Evolutionary conservation across 2,329 filamentous ascomycete genomes (phyloP), one percentile per base, ranked within the genome.

Genomic region (Aspergillus felis): DNA sequence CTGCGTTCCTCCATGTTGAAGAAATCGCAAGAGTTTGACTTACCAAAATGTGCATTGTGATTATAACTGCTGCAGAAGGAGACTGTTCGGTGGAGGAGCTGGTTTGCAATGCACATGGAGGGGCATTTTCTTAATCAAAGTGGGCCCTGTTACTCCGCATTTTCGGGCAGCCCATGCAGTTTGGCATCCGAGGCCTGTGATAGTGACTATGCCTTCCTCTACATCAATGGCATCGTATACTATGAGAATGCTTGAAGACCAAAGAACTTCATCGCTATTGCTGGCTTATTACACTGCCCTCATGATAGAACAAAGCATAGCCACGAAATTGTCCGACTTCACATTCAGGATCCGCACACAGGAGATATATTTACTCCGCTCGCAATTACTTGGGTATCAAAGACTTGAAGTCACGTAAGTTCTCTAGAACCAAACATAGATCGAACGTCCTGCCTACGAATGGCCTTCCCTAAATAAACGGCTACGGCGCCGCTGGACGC

Each of bases 31-130:
- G 25, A 50, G 7, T 12, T 27, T 14, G 44, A 71, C 77, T 71
- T 71, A 82, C 80, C 59, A 82, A 71, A 56, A 82, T 80, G 72
- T 82, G 80, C 80, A 82, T 82, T 66, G 58, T 51, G 57, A 48
- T 48, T 20, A 4, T 25, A 49, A 32, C 24, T 27, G 41, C 17
- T 22, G 29, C 22, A 17, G 38, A 44, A 44, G 24, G 28, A 51
- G 22, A 25, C 1, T 25, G 53, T 52, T 52, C 59, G 59, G 47
- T 51, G 54, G 61, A 59, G 44, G 52, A 41, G 38, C 24, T 46
- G 47, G 29, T 46, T 50, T 32, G 46, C 25, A 25, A 25, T 25
- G 25, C 35, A 50, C 35, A 38, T 38, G 54, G 48, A 42, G 44
- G 44, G 44, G 44, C 24, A 47, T 24, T 47, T 47, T 47, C n/a